These are phyloP conservation scores for Xylariaceae sp. DNA, from an alignment of 2,329 filamentous ascomycete species.

Conservation along the genomic window DNA sequence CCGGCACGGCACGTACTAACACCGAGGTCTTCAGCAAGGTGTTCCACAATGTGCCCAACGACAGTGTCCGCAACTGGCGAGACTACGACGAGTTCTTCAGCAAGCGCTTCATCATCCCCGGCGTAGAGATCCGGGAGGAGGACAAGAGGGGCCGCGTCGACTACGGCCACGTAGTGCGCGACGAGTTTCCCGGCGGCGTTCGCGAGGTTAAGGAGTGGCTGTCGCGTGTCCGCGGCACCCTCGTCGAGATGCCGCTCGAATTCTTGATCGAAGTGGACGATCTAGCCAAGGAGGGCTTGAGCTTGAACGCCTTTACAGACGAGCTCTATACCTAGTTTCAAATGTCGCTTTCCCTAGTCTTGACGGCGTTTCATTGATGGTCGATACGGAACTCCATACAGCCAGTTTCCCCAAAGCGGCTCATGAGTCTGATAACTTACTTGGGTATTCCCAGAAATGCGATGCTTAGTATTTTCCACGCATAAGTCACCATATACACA, in stretches of 20 bases:
- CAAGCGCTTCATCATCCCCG: constrained; percentile 57
- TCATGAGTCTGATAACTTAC: too few relatives aligned
- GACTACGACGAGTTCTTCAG: constrained; percentile 69
- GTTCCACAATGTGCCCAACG: constrained; percentile 73
- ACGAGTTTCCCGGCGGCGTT: constrained; percentile 68
- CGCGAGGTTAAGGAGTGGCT: constrained; percentile 68
- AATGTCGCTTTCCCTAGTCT: background rate
- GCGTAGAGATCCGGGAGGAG: constrained; percentile 36
- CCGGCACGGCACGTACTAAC: constrained; percentile 65
- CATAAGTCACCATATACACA: too few relatives aligned
- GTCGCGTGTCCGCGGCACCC: constrained; percentile 58
- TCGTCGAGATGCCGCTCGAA: constrained; percentile 86
- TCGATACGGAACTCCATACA: too few relatives aligned
- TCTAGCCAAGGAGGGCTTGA: constrained; percentile 75
- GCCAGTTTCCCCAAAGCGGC: too few relatives aligned
- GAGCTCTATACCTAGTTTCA: constrained; percentile 57
- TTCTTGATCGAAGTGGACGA: constrained; percentile 80
- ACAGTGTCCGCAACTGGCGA: constrained; percentile 63
- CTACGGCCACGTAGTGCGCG: constrained; percentile 82
- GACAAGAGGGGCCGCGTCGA: constrained; percentile 49
- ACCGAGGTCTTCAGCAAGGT: constrained; percentile 75
- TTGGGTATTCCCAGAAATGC: too few relatives aligned
- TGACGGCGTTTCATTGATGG: too few relatives aligned
- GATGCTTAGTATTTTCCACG: too few relatives aligned
- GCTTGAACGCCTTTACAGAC: constrained; percentile 65